These are phyloP conservation scores for Dactylella cylindrospora DNA, from an alignment of 2,329 filamentous ascomycete genomes.

Conservation along the genomic window DNA sequence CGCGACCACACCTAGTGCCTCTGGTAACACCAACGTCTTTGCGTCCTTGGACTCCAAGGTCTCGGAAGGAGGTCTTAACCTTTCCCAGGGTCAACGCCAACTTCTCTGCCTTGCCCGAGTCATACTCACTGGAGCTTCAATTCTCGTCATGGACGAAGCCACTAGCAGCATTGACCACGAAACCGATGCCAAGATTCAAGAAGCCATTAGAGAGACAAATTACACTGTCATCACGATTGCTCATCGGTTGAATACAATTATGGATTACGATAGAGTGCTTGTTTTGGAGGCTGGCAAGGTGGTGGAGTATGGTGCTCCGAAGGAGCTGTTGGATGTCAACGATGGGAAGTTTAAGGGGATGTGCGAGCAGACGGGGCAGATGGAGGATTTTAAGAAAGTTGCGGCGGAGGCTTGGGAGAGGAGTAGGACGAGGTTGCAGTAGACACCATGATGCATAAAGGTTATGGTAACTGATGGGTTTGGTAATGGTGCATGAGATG, in stretches of 20 bases:
- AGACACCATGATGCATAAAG: too few species aligned
- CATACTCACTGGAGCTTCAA: constrained; percentile 70
- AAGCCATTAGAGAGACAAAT: constrained; percentile 67
- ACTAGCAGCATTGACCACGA: constrained; percentile 77
- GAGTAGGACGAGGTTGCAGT: constrained; percentile 1
- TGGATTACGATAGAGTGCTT: constrained; percentile 72
- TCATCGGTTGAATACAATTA: constrained; percentile 73
- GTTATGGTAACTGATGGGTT: too few species aligned
- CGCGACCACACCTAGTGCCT: constrained; percentile 49
- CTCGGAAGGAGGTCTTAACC: constrained; percentile 71
- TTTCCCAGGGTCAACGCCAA: constrained; percentile 75
- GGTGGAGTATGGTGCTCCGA: constrained; percentile 67
- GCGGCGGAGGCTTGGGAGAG: constrained; percentile 46
- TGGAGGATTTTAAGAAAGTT: constrained; percentile 58
- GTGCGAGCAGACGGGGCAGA: constrained; percentile 65
- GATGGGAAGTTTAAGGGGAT: constrained; percentile 35
- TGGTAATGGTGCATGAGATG: too few species aligned
- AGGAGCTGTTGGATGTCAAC: constrained; percentile 60
- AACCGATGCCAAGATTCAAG: constrained; percentile 73
- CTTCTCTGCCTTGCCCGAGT: constrained; percentile 73
- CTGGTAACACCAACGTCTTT: constrained; percentile 68
- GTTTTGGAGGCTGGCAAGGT: constrained; percentile 69
- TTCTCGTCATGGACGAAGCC: constrained; percentile 79
- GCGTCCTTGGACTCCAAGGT: constrained; percentile 64
- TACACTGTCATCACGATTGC: constrained; percentile 73